phyloP scores from a whole-genome alignment of 768 basidiomycete genomes.

The Lepiota subincarnata region DNA sequence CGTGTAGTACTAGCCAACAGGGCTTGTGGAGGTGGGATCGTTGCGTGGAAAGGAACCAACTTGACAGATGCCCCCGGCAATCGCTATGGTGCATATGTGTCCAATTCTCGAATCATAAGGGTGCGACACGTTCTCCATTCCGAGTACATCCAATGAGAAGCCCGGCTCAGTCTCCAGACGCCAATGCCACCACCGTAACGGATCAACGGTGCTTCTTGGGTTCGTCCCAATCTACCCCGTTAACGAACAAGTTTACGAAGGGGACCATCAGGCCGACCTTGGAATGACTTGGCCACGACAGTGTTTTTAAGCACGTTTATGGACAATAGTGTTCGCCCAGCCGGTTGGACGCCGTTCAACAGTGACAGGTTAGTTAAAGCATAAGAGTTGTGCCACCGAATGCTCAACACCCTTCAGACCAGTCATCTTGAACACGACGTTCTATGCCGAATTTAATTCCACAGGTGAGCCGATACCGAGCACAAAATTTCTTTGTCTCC shows the following conservation, averaged over 20 bases:
- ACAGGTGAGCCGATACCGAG: conserved; percentile 30
- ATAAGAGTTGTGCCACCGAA: neutral
- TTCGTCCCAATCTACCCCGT: conserved; percentile 4
- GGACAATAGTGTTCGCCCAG: conserved; percentile 50
- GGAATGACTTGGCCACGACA: conserved; percentile 55
- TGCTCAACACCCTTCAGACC: conserved; percentile 24
- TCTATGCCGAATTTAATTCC: conserved; percentile 56
- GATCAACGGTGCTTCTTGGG: conserved; percentile 49
- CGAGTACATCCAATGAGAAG: neutral
- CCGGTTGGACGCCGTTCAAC: conserved; percentile 49
- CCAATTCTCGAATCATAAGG: conserved; percentile 51
- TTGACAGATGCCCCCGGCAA: conserved; percentile 46
- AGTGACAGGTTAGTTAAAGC: conserved; percentile 29
- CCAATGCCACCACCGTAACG: conserved; percentile 44
- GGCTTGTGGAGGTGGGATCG: conserved; percentile 61
- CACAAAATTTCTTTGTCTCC: no score
- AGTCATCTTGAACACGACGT: conserved; percentile 47
- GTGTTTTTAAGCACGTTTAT: conserved; percentile 54
- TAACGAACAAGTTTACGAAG: neutral
- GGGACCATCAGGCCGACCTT: conserved; percentile 40
- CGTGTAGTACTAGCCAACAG: conserved; percentile 55
- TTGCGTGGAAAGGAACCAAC: conserved; percentile 62
- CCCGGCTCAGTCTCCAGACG: conserved; percentile 49
- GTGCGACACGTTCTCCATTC: conserved; percentile 27
- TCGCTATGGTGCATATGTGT: conserved; percentile 53